A percentile compares a stretch with the other conserved stretches of the same genome.
Evolutionary conservation across 345 rosid genomes (phyloP).

Genomic region (Triadica sebifera): DNA sequence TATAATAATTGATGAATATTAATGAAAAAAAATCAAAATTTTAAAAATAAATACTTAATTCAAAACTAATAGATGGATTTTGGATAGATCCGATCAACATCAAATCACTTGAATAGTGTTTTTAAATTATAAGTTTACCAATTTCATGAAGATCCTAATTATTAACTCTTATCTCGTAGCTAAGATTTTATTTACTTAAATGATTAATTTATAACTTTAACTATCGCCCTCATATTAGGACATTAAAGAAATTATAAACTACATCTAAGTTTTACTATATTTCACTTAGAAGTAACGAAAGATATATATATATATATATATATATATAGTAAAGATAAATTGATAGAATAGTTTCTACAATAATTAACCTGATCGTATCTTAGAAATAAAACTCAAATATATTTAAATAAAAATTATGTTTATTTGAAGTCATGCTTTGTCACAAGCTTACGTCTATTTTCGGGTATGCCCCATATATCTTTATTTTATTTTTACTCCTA

Average conservation of each 20-base stretch:
- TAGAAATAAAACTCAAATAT: background rate
- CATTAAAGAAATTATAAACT: background rate
- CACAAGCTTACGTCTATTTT: conserved; percentile 31
- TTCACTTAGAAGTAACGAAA: conserved; percentile 30
- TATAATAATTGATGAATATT: too few relatives aligned
- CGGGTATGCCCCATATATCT: background rate
- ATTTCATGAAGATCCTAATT: too few relatives aligned
- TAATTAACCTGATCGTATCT: background rate
- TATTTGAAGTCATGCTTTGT: conserved; percentile 50
- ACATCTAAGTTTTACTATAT: background rate
- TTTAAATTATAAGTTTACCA: too few relatives aligned
- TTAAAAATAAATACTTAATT: background rate
- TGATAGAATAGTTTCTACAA: background rate
- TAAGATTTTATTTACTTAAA: background rate
- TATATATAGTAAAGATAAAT: background rate
- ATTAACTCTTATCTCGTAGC: too few relatives aligned
- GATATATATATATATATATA: conserved; percentile 6
- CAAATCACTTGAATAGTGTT: too few relatives aligned
- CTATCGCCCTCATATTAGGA: background rate
- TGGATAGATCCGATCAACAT: too few relatives aligned
- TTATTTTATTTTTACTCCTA: conserved; percentile 12
- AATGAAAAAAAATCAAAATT: background rate
- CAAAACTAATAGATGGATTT: too few relatives aligned
- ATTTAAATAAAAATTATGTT: too few relatives aligned
- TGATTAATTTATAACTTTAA: background rate